phyloP scores from a whole-genome alignment of 495 filamentous ascomycete genomes.

The Aspergillus bridgeri region DNA sequence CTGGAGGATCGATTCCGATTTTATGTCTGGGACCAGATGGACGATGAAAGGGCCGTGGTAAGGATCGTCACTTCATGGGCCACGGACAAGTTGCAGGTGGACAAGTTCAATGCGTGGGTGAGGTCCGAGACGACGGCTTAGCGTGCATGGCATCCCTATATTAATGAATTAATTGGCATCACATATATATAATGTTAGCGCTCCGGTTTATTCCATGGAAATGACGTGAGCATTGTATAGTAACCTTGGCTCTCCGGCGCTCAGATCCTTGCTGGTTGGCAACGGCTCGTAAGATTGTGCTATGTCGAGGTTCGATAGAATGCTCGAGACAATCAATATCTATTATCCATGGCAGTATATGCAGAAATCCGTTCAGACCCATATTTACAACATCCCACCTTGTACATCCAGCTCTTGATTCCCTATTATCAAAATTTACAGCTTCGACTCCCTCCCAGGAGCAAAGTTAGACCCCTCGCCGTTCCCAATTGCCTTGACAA shows the following conservation, averaged over 20 bases:
- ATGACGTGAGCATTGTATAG: no score
- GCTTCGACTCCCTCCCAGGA: conserved; percentile 45
- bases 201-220: no score
- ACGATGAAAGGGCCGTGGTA: conserved; percentile 25
- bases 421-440: conserved; percentile 29
- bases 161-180: no score
- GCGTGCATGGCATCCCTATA: neutral
- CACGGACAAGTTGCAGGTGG: conserved; percentile 31
- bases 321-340: no score
- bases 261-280: no score
- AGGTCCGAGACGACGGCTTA: conserved; percentile 12
- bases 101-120: conserved; percentile 38
- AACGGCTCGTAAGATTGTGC: no score
- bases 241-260: no score
- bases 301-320: no score
- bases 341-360: no score
- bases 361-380: neutral
- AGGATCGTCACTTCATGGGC: conserved; percentile 38
- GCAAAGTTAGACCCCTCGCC: conserved; percentile 60
- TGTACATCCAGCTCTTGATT: neutral
- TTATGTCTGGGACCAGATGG: conserved; percentile 33
- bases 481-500: conserved; percentile 60
- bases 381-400: neutral
- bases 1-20: conserved; percentile 33
- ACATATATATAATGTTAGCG: no score